Base-by-base conservation (phyloP, 2,329 filamentous ascomycete species). In the Beauveria brongniartii region DNA sequence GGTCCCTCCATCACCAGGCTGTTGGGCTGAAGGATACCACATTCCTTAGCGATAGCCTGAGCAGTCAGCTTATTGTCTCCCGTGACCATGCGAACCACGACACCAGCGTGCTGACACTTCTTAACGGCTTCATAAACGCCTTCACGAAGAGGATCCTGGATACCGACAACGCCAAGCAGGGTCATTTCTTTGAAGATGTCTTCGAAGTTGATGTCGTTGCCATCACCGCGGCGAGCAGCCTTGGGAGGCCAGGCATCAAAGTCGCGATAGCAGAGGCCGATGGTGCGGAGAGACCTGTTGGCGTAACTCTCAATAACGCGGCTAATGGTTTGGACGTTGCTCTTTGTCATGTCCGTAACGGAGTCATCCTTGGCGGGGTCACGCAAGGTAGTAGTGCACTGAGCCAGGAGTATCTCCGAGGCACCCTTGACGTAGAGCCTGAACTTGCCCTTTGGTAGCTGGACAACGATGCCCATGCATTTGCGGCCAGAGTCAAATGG, bases 181-280 rank as follows among this genome's bases (percentile, higher is more conserved):
- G 78, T 77, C 87, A 91, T 88, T 59, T 86, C 78, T 53, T 80
- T 77, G 72, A 89, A 89, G 18, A 90, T 72, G 58, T 85, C 80
- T 51, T 89, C 86, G 64, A 91, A 88, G 9, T 79, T 74, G n/a
- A 86, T 80, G 61, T 87, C 82, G 43, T 79, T 80, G 67, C 80
- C 79, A 71, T 82, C 81, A n/a, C 72, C 71, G 5, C 76, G 78
- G 54, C 77, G 83, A 18, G 81, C 82, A 53, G 82, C 80, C 63
- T 78, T 82, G 5, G 91, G 91, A 37, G 92, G 92, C 92, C 92
- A 96, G 58, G 83, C 82, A 26, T 90, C 83, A 66, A 94, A 96
- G 67, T 96, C 92, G 61, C 86, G 88, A 74, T 91, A 95, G 58
- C 91, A 80, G 64, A 96, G 82, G 48, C 87, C 90, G 66, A 96